Percentiles rank a stretch among this genome's conserved stretches.
These are phyloP conservation scores for Plasmodium relictum DNA, from an alignment of 169 alveolate species.

Conservation along the genomic window DNA sequence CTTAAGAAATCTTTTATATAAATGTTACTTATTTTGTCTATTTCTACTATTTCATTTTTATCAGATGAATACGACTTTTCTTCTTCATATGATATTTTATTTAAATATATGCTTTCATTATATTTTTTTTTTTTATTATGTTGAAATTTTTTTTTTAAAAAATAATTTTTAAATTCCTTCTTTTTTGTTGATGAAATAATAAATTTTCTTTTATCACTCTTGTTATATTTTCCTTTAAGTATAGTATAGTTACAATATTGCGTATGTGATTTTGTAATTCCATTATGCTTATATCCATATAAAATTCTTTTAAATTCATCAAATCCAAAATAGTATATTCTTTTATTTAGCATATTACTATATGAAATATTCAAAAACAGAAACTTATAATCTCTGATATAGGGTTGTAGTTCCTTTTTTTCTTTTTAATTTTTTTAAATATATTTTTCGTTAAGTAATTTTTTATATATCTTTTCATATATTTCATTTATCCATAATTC, in stretches of 20 bases:
- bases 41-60: constrained; percentile 34
- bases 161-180: neutral
- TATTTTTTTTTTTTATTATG: neutral
- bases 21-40: constrained; percentile 18
- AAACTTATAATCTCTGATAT: too few relatives aligned
- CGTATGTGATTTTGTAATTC: neutral
- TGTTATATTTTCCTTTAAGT: constrained; percentile 53
- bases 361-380: too few relatives aligned
- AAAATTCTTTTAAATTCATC: constrained; percentile 10
- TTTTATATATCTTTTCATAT: too few relatives aligned
- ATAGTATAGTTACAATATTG: constrained; percentile 2
- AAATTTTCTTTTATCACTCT: constrained; percentile 72
- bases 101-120: constrained; percentile 25
- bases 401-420: too few relatives aligned
- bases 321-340: neutral
- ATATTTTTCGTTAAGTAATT: too few relatives aligned
- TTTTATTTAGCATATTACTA: neutral
- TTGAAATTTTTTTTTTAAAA: neutral
- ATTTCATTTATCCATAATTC: too few relatives aligned
- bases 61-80: constrained; percentile 3
- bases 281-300: constrained; percentile 3
- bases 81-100: constrained; percentile 27
- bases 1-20: constrained; percentile 27
- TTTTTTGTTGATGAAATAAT: constrained; percentile 14
- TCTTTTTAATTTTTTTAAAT: too few relatives aligned